Evolutionary conservation across 306 rosid genomes (phyloP).

Genomic region (Aeschynomene evenia): DNA sequence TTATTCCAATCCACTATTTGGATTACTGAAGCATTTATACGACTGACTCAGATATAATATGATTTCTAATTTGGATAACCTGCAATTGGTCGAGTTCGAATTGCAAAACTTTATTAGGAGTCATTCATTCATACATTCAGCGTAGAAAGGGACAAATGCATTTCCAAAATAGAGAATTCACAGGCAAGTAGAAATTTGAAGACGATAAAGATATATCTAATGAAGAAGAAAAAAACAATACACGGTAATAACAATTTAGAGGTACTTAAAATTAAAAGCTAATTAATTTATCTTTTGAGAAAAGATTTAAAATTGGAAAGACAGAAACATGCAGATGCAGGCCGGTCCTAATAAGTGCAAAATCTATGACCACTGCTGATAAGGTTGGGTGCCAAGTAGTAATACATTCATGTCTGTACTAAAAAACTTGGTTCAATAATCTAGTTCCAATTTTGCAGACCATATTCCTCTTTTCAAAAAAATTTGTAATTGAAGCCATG

Average conservation of each 20-base stretch:
- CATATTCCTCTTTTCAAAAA: conserved; percentile 35
- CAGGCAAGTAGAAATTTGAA: not conserved
- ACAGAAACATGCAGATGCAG: not conserved
- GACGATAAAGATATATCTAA: not conserved
- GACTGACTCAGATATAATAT: too few relatives aligned
- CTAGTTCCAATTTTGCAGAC: conserved; percentile 41
- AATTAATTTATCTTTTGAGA: not conserved
- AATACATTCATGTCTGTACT: not conserved
- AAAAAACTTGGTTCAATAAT: conserved; percentile 28
- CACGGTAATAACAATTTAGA: not conserved
- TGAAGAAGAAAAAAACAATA: not conserved
- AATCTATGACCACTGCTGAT: not conserved
- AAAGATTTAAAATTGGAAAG: too few relatives aligned
- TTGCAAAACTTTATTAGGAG: too few relatives aligned
- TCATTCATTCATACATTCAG: too few relatives aligned
- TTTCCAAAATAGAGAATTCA: not conserved
- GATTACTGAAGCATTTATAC: too few relatives aligned
- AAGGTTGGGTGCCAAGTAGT: not conserved
- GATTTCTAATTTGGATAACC: too few relatives aligned
- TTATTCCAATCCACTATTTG: too few relatives aligned
- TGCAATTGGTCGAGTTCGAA: too few relatives aligned
- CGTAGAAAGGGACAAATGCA: too few relatives aligned
- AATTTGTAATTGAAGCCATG: conserved; percentile 34
- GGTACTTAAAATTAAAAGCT: not conserved
- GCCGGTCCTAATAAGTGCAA: not conserved